These are phyloP conservation scores for Quercus tomentella DNA, from an alignment of 331 rosid genomes.

Conservation along the genomic window DNA sequence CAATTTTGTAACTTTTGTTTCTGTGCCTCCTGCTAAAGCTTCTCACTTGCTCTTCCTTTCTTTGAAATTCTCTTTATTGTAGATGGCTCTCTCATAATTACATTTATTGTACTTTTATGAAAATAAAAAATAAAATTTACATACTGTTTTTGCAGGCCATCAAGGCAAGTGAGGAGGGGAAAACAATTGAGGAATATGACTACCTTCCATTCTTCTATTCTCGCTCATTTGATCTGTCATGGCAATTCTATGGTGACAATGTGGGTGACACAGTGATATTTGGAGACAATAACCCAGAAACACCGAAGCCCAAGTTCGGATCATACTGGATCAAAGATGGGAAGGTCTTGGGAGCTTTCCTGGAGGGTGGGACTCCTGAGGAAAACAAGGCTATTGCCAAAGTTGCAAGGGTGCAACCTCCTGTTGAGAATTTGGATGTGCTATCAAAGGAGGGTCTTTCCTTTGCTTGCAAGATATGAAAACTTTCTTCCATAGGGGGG, in stretches of 20 bases:
- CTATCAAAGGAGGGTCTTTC: slow-evolving; percentile 71
- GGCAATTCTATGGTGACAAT: slow-evolving; percentile 96
- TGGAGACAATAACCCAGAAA: slow-evolving; percentile 65
- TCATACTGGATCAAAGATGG: slow-evolving; percentile 88
- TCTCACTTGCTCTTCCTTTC: not conserved
- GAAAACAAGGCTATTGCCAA: slow-evolving; percentile 86
- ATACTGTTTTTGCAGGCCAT: slow-evolving; percentile 58
- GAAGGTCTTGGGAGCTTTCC: slow-evolving; percentile 67
- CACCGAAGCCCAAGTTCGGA: slow-evolving; percentile 71
- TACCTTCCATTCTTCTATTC: slow-evolving; percentile 95
- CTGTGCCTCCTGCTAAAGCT: not conserved
- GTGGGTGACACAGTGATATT: slow-evolving; percentile 81
- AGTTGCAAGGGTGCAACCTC: slow-evolving; percentile 71
- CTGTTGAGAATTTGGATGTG: slow-evolving; percentile 41
- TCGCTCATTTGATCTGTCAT: slow-evolving; percentile 71
- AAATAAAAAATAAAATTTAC: not conserved
- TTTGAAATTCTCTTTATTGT: not conserved
- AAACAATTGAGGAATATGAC: slow-evolving; percentile 72
- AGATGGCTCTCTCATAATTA: too few species aligned
- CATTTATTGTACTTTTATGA: not conserved
- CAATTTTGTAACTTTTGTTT: not conserved
- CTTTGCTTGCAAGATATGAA: slow-evolving; percentile 70
- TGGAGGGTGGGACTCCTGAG: slow-evolving; percentile 77
- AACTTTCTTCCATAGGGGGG: not conserved
- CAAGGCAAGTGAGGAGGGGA: slow-evolving; percentile 75